Conservation (phyloP, 2,329 filamentous ascomycete species). For the Endocalyx cinctus region DNA sequence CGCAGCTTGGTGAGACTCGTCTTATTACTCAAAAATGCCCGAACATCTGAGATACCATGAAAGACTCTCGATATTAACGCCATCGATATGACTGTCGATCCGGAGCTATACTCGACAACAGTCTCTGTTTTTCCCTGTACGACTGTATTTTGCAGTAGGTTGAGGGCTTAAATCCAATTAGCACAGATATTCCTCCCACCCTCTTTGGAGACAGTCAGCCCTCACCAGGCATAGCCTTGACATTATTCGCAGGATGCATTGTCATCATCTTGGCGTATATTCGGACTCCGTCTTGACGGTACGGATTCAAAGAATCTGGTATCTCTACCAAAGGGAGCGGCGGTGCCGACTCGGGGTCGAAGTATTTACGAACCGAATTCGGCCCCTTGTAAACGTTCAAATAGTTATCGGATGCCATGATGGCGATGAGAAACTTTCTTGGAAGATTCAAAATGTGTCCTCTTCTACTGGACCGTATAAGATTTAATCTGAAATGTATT, state of each 20-base stretch:
- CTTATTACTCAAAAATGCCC: conserved; percentile 56
- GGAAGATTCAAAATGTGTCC: no score
- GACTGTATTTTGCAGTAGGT: conserved; percentile 41
- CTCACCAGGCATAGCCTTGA: conserved; percentile 57
- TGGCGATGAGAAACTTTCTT: no score
- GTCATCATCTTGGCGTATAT: conserved; percentile 66
- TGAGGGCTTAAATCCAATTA: conserved; percentile 35
- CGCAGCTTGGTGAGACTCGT: conserved; percentile 47
- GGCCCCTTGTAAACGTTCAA: conserved; percentile 55
- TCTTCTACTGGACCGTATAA: no score
- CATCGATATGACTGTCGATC: conserved; percentile 59
- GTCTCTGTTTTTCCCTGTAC: conserved; percentile 41
- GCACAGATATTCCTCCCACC: no score
- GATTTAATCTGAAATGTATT: no score
- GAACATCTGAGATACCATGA: conserved; percentile 45
- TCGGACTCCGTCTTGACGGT: conserved; percentile 51
- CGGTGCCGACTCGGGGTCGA: conserved; percentile 52
- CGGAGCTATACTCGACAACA: conserved; percentile 58
- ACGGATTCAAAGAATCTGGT: conserved; percentile 53
- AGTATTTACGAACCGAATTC: conserved; percentile 53
- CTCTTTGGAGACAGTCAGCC: conserved; percentile 1
- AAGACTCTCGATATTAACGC: conserved; percentile 48
- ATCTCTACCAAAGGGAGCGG: conserved; percentile 59
- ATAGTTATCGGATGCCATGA: conserved; percentile 22
- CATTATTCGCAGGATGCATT: conserved; percentile 60